Conservation (phyloP, 1,139 yeast genomes). For the Magnusiomyces paraingens region DNA sequence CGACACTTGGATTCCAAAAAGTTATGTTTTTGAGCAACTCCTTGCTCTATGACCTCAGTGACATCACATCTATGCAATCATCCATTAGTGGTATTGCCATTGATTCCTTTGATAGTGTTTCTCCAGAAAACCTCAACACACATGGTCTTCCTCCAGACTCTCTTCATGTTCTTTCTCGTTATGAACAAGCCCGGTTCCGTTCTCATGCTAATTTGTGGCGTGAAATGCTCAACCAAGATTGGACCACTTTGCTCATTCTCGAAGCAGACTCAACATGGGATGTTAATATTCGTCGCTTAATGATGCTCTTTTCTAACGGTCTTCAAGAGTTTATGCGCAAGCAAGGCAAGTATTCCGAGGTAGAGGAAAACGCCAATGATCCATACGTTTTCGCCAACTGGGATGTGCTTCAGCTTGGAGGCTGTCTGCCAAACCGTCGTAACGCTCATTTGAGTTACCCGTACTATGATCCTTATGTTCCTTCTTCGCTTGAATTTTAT, state of each 20-base stretch:
- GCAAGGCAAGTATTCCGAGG: background rate
- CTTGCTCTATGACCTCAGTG: too few relatives aligned
- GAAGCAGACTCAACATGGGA: constrained; percentile 1
- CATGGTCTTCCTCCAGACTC: background rate
- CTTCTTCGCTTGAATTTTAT: background rate
- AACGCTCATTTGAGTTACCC: background rate
- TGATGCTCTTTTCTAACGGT: background rate
- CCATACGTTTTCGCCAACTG: constrained; percentile 10
- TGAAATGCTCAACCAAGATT: constrained; percentile 6
- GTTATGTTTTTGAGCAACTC: too few relatives aligned
- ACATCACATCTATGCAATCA: too few relatives aligned
- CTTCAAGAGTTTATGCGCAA: background rate
- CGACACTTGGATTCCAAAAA: too few relatives aligned
- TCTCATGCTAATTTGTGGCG: constrained; percentile 10
- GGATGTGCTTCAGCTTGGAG: constrained; percentile 13
- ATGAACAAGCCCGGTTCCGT: constrained; percentile 1
- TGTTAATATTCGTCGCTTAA: background rate
- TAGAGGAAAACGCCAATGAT: constrained; percentile 7
- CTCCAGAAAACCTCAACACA: too few relatives aligned
- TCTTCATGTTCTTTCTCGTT: background rate
- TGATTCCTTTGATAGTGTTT: too few relatives aligned
- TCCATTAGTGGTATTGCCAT: too few relatives aligned
- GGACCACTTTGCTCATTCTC: background rate
- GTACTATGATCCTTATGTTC: constrained; percentile 6
- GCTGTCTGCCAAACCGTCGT: constrained; percentile 1